These are phyloP conservation scores for Akanthomyces dipterigenus DNA, from an alignment of 2,329 filamentous ascomycete species.

Conservation along the genomic window DNA sequence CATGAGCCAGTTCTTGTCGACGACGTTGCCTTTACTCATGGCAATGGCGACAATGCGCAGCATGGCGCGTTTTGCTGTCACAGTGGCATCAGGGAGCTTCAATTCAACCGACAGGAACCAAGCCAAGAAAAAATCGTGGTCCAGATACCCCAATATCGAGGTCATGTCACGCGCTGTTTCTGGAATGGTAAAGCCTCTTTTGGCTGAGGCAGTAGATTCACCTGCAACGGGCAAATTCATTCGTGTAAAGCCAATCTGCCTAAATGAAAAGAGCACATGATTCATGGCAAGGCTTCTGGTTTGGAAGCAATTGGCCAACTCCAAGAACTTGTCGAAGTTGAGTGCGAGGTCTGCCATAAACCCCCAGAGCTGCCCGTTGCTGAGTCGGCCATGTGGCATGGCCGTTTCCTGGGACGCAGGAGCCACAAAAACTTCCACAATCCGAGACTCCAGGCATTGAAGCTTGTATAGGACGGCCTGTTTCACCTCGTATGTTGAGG, in stretches of 20 bases:
- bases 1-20: neutral
- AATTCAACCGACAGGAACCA: neutral
- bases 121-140: neutral
- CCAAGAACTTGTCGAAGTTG: neutral
- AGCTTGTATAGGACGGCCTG: neutral
- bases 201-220: no score
- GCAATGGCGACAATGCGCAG: neutral
- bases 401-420: neutral
- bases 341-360: neutral
- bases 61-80: neutral
- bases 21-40: neutral
- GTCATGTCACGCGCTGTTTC: neutral
- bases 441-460: neutral
- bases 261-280: no score
- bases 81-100: neutral
- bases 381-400: neutral
- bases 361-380: neutral
- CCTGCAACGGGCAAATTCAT: no score
- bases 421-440: neutral
- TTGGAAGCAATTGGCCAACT: neutral
- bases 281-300: no score
- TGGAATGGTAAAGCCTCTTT: no score
- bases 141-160: neutral
- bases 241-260: no score
- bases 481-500: neutral